Evolutionary conservation across 2,329 filamentous ascomycete species (phyloP).

Genomic region (Hymenoscyphus linearis): DNA sequence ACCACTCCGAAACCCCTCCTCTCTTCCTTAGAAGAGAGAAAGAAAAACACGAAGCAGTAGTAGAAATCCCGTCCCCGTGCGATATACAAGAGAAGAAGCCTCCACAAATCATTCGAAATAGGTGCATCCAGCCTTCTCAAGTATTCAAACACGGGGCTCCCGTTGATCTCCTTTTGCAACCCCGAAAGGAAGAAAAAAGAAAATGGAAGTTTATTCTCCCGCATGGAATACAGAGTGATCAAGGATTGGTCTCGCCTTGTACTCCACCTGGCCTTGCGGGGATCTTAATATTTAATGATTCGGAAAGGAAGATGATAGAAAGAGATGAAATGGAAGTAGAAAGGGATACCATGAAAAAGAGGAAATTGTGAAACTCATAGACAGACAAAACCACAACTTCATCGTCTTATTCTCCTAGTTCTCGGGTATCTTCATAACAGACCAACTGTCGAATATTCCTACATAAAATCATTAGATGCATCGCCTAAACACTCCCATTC

Average conservation of each 20-base stretch:
- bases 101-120: background rate
- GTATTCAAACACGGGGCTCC: background rate
- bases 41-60: background rate
- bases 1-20: background rate
- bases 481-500: background rate
- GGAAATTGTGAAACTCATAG: background rate
- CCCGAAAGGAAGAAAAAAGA: background rate
- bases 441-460: constrained; percentile 3
- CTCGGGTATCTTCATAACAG: constrained; percentile 8
- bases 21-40: background rate
- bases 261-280: constrained; percentile 71
- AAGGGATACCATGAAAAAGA: background rate
- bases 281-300: background rate
- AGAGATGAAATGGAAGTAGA: background rate
- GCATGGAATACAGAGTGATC: constrained; percentile 70
- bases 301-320: background rate
- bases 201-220: constrained; percentile 45
- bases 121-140: background rate
- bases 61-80: background rate
- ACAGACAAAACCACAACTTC: background rate
- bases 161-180: background rate
- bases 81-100: background rate
- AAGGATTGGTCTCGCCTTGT: constrained; percentile 72
- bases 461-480: constrained; percentile 5
- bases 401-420: background rate